Conservation (phyloP, 768 basidiomycete genomes). For the Amanita molliuscula region DNA sequence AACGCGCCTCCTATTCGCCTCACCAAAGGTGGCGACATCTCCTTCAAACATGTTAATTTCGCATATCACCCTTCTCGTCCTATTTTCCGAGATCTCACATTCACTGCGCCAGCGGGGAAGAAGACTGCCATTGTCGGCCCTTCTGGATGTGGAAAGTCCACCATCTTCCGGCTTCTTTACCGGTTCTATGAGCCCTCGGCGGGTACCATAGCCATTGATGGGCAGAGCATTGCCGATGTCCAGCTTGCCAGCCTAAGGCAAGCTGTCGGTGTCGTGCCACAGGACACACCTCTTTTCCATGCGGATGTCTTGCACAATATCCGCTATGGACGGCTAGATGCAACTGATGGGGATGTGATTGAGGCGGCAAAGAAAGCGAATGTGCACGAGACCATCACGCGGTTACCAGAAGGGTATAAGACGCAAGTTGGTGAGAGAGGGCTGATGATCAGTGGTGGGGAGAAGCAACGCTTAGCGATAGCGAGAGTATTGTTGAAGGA, state of each 20-base stretch:
- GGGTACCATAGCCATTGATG: constrained; percentile 81
- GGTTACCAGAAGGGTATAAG: constrained; percentile 75
- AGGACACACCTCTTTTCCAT: constrained; percentile 97
- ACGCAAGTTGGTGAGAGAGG: constrained; percentile 96
- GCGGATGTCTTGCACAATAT: constrained; percentile 93
- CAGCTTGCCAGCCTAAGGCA: constrained; percentile 63
- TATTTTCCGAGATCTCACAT: constrained; percentile 82
- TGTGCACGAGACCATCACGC: constrained; percentile 70
- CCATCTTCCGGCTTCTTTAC: constrained; percentile 88
- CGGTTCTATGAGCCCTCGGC: constrained; percentile 83
- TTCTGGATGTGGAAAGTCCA: constrained; percentile 95
- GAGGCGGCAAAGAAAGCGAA: constrained; percentile 81
- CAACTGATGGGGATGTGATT: constrained; percentile 82
- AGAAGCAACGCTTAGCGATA: constrained; percentile 95
- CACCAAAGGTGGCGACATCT: constrained; percentile 69
- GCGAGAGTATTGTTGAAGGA: constrained; percentile 90
- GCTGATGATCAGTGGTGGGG: constrained; percentile 96
- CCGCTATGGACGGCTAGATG: constrained; percentile 81
- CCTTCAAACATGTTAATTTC: constrained; percentile 88
- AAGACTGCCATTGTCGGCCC: constrained; percentile 97
- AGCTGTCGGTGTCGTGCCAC: constrained; percentile 88
- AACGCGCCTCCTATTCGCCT: constrained; percentile 58
- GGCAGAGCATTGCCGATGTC: constrained; percentile 71
- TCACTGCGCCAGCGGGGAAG: constrained; percentile 91
- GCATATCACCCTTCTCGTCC: constrained; percentile 86